Evolutionary conservation across 2,329 filamentous ascomycete species (phyloP).

Genomic region (Colletotrichum costaricense): DNA sequence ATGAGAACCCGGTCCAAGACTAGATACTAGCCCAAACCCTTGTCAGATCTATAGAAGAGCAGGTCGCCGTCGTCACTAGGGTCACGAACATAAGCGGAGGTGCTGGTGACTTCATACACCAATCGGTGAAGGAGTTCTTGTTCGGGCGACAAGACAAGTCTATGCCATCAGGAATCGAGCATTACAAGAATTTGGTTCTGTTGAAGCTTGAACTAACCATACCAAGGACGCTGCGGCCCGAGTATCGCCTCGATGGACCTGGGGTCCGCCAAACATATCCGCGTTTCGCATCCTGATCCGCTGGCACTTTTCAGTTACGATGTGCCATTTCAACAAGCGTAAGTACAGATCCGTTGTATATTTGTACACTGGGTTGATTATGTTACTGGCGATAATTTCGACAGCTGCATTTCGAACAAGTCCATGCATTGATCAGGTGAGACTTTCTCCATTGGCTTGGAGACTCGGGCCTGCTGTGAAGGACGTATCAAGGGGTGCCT

Average conservation of each 20-base stretch:
- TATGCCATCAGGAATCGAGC: slow-evolving; percentile 44
- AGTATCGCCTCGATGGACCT: slow-evolving; percentile 44
- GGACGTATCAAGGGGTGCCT: neutral
- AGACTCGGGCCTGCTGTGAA: slow-evolving; percentile 48
- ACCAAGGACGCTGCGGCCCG: slow-evolving; percentile 42
- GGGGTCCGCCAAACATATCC: slow-evolving; percentile 30
- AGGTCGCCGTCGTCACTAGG: no score
- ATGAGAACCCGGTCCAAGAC: no score
- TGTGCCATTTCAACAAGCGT: no score
- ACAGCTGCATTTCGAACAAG: neutral
- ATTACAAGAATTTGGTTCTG: slow-evolving; percentile 47
- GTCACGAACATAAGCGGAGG: slow-evolving; percentile 40
- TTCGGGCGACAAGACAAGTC: slow-evolving; percentile 41
- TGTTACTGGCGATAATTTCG: slow-evolving; percentile 43
- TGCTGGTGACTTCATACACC: slow-evolving; percentile 52
- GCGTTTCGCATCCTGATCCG: slow-evolving; percentile 33
- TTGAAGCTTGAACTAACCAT: slow-evolving; percentile 47
- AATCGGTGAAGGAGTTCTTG: slow-evolving; percentile 57
- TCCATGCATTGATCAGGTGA: neutral
- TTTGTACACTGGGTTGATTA: slow-evolving; percentile 41
- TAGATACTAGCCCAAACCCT: no score
- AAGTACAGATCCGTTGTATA: slow-evolving; percentile 30
- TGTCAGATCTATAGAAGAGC: no score
- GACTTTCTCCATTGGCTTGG: slow-evolving; percentile 44
- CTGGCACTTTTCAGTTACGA: slow-evolving; percentile 6